phyloP scores from a whole-genome alignment of 148 eudicot genomes.

The Rhododendron vialii region DNA sequence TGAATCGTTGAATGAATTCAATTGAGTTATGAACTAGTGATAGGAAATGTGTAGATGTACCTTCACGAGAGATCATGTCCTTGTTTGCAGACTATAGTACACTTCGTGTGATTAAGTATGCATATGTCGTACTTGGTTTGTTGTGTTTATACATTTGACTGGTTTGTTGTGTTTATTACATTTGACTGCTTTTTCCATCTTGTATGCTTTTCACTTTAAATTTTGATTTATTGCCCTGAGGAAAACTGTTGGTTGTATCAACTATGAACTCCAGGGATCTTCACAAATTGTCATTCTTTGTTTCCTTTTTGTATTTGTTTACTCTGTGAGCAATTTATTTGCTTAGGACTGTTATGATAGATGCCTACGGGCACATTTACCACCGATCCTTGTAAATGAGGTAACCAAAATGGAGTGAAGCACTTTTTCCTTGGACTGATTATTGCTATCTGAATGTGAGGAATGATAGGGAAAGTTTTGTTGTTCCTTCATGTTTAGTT shows the following conservation, averaged over 20 bases:
- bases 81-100: background rate
- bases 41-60: background rate
- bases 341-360: background rate
- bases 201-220: background rate
- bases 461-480: background rate
- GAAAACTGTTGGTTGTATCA: background rate
- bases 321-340: background rate
- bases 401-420: background rate
- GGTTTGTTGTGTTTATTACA: background rate
- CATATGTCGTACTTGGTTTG: background rate
- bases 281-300: background rate
- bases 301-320: background rate
- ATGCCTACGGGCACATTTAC: background rate
- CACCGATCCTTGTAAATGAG: background rate
- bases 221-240: background rate
- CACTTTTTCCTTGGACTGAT: background rate
- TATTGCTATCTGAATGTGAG: background rate
- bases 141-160: background rate
- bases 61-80: background rate
- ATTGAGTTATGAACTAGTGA: background rate
- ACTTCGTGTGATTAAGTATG: background rate
- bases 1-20: background rate
- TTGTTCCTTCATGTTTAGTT: background rate
- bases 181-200: background rate
- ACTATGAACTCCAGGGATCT: background rate